Evolutionary conservation across 306 rosid genomes (phyloP).

Genomic region (Vigna trinervia): DNA sequence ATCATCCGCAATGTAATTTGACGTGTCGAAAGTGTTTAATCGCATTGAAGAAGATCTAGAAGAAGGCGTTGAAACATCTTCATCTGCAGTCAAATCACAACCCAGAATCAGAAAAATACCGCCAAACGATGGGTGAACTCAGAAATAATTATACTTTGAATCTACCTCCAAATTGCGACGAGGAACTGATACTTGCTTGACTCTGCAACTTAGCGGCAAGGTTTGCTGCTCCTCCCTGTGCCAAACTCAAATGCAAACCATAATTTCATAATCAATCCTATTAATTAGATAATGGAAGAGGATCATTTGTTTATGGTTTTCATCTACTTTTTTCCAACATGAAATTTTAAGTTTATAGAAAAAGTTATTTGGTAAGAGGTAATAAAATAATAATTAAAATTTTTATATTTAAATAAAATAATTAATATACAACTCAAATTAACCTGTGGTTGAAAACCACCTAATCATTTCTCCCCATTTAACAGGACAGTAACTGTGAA

Average conservation of each 20-base stretch:
- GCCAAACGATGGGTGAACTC: not conserved
- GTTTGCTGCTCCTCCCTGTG: conserved; percentile 62
- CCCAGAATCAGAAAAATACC: not conserved
- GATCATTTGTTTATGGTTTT: too few species aligned
- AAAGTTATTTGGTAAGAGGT: too few species aligned
- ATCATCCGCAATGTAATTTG: conserved; percentile 59
- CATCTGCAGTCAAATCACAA: conserved; percentile 54
- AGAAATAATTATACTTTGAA: not conserved
- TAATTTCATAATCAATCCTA: too few species aligned
- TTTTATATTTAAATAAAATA: too few species aligned
- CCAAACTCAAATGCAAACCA: conserved; percentile 13
- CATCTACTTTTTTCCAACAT: too few species aligned
- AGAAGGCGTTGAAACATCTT: conserved; percentile 58
- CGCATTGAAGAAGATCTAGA: conserved; percentile 63
- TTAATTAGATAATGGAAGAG: too few species aligned
- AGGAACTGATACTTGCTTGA: conserved; percentile 56
- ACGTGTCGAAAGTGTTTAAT: conserved; percentile 52
- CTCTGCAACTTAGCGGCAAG: conserved; percentile 52
- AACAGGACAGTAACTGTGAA: too few species aligned
- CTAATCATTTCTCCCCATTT: too few species aligned
- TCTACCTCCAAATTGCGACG: conserved; percentile 63
- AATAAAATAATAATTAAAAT: too few species aligned
- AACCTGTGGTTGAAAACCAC: too few species aligned
- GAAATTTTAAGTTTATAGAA: too few species aligned
- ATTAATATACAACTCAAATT: too few species aligned